Evolutionary conservation across 1,284 basidiomycete genomes (phyloP), one percentile per base, ranked within the genome.

Genomic region (Puccinia novopanici): DNA sequence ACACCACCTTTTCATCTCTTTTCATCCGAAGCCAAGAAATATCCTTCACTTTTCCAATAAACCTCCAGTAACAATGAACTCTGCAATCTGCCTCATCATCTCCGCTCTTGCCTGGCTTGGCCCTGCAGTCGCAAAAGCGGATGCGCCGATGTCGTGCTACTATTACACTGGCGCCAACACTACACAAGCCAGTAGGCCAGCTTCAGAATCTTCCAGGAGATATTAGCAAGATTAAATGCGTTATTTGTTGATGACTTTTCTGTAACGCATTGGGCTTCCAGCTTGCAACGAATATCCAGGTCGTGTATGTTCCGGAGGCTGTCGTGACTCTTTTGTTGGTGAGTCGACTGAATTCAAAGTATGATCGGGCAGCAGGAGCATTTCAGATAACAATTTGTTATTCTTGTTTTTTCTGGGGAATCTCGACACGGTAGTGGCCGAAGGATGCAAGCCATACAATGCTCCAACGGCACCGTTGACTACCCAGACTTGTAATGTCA

Each of bases 101-200:
- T n/a, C n/a, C n/a, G n/a, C n/a, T n/a, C n/a, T n/a, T n/a, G n/a
- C n/a, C n/a, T n/a, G n/a, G n/a, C n/a, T n/a, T n/a, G n/a, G n/a
- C n/a, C n/a, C n/a, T n/a, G 45, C 45, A 45, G 6, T 15, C 8
- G 45, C 45, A 8, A 15, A 45, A 8, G 15, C 8, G 8, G 8
- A 6, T 6, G 45, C 45, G 45, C 45, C 45, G 45, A 45, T 6
- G 45, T 19, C 17, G 22, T 63, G 61, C 19, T 40, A 8, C 19
- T 63, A n/a, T 19, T 63, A 63, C 61, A 40, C 37, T 4, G 61
- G 61, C 30, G 61, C 61, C 5, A 42, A 63, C 37, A 63, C 61
- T 19, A 63, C 17, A 8, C 5, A 34, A 0, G 61, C 61, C 37
- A 63, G 61, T 63, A 40, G 40, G 61, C n/a, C 17, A n/a, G 19